Conservation (phyloP, 345 rosid species). For the Kandelia obovata region DNA sequence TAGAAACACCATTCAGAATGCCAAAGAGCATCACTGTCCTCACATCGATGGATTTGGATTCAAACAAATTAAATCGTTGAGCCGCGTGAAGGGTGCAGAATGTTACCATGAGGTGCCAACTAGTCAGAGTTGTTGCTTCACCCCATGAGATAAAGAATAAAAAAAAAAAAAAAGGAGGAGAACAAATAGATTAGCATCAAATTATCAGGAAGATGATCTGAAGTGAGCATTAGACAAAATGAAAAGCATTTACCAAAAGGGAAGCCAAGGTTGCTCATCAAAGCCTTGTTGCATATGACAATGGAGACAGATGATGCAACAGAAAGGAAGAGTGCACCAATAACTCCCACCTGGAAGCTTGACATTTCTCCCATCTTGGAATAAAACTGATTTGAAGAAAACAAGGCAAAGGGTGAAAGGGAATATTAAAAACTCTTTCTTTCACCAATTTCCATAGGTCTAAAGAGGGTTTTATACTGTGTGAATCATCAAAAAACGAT, state of each 20-base stretch:
- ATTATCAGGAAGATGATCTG: not conserved
- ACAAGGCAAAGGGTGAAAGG: not conserved
- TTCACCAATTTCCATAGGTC: no score
- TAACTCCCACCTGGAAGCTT: conserved; percentile 76
- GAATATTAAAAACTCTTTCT: no score
- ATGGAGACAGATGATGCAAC: conserved; percentile 98
- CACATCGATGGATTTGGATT: conserved; percentile 74
- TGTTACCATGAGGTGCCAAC: conserved; percentile 97
- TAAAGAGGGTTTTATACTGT: no score
- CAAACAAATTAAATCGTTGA: conserved; percentile 71
- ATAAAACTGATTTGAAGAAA: not conserved
- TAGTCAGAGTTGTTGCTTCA: conserved; percentile 89
- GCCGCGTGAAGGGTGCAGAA: conserved; percentile 87
- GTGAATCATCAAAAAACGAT: no score
- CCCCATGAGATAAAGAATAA: not conserved
- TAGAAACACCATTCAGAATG: conserved; percentile 88
- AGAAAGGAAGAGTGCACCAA: conserved; percentile 88
- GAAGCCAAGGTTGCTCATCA: conserved; percentile 98
- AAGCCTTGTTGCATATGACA: conserved; percentile 99
- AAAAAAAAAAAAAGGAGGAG: not conserved
- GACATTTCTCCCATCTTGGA: conserved; percentile 80
- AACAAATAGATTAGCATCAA: not conserved
- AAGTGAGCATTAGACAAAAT: not conserved
- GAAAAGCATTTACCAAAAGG: conserved; percentile 66
- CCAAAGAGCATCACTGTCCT: conserved; percentile 92